Base-by-base conservation (phyloP, 1,139 yeast species). In the Saccharomyces hybrid region DNA sequence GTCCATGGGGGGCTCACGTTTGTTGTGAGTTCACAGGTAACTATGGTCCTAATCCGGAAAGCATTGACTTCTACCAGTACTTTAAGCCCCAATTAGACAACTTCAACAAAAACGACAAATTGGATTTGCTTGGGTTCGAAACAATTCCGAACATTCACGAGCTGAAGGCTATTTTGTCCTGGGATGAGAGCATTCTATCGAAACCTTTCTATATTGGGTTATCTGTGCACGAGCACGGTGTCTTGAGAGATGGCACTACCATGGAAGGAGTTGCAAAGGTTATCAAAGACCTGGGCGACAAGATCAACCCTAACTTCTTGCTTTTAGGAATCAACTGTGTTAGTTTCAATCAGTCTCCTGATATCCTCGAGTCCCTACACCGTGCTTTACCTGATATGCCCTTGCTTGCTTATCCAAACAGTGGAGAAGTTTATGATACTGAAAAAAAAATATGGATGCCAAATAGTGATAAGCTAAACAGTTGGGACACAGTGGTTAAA, bases 1-100 rank as follows among this genome's bases (percentile, higher is more conserved):
- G 93, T 0, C 88, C 93, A 0, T 86, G 81, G 68, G 93, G 90
- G 2, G 84, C 88, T 0, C 82, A 68, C 46, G 75, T 81, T 57
- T 88, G 89, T 2, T 75, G 83, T 1, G 93, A 86, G 63, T 86
- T 82, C 63, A 81, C 83, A 1, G 91, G 91, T 1, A 73, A 78
- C 44, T 86, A 64, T 56, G 69, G 67, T 27, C 50, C 55, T n/a
- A 34, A 53, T 42, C 62, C 65, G 7, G 60, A 56, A 26, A 55
- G 34, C 7, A 65, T 66, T 46, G 66, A 66, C 44, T 66, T 48
- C 49, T 57, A 54, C 26, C 52, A 51, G 13, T 66, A 65, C 53
- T 66, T 63, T 52, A 61, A 57, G 47, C 70, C 69, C 1, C 69
- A 66, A 53, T 34, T 66, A 29, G 62, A 34, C 3, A 14, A 34